Percentiles rank a stretch among this genome's conserved stretches.
Conservation (phyloP, 805 yeast species). For the Metschnikowia matae region DNA sequence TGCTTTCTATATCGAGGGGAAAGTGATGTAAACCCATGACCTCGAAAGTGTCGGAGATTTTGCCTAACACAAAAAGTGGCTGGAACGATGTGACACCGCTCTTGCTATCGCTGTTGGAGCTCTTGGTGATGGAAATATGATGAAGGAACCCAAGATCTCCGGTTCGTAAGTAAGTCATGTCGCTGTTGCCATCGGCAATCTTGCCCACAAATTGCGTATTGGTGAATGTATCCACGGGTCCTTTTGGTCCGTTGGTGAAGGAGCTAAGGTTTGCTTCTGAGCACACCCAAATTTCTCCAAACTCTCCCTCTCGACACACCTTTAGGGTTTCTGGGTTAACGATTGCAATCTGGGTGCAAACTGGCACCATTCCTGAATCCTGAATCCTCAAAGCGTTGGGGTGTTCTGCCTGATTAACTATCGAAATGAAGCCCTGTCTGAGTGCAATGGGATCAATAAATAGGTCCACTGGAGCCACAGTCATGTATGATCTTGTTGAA, state of each 20-base stretch:
- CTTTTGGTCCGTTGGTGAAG: constrained; percentile 52
- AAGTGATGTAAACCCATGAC: constrained; percentile 88
- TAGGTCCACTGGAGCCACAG: constrained; percentile 81
- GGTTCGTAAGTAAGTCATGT: constrained; percentile 70
- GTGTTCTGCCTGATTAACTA: constrained; percentile 68
- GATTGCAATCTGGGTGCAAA: constrained; percentile 87
- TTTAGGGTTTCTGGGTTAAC: constrained; percentile 88
- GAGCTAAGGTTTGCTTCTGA: constrained; percentile 76
- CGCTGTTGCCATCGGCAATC: constrained; percentile 60
- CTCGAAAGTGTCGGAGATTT: constrained; percentile 84
- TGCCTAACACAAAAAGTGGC: constrained; percentile 79
- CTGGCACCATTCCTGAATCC: constrained; percentile 95
- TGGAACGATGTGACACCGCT: constrained; percentile 47
- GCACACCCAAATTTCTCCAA: constrained; percentile 96
- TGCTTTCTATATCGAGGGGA: constrained; percentile 72
- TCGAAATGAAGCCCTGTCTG: constrained; percentile 81
- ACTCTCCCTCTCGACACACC: constrained; percentile 83
- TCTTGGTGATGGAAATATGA: constrained; percentile 50
- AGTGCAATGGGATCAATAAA: constrained; percentile 84
- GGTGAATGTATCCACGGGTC: constrained; percentile 49
- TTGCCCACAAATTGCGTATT: constrained; percentile 55
- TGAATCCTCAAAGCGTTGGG: constrained; percentile 74
- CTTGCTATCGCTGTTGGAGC: constrained; percentile 30
- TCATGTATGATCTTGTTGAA: constrained; percentile 79
- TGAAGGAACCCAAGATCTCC: constrained; percentile 95